These are phyloP conservation scores for Erodium maritimum DNA, from an alignment of 345 rosid genomes.

Conservation along the genomic window DNA sequence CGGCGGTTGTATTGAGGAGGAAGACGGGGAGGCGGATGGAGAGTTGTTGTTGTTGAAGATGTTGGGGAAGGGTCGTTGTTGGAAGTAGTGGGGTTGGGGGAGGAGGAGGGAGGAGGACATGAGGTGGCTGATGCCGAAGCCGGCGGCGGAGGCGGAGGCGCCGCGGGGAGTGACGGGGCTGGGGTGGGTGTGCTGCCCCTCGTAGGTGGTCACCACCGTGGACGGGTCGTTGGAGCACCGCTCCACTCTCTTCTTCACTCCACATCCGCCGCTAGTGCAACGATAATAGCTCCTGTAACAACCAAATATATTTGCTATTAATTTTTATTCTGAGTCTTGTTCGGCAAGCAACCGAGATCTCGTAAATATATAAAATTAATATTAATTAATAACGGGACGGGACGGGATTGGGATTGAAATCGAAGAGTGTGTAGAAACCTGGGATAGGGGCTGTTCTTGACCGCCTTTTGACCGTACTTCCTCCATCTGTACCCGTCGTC, in stretches of 20 bases:
- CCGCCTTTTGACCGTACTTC: slow-evolving; percentile 97
- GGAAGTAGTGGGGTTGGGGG: slow-evolving; percentile 34
- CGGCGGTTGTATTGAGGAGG: too few relatives aligned
- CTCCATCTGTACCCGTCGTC: slow-evolving; percentile 98
- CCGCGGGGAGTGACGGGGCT: slow-evolving; percentile 70
- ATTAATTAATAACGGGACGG: not conserved
- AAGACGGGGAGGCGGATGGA: slow-evolving; percentile 45
- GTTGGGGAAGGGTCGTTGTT: slow-evolving; percentile 1
- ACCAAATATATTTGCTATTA: too few relatives aligned
- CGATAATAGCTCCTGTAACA: slow-evolving; percentile 84
- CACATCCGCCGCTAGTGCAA: slow-evolving; percentile 86
- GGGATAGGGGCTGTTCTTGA: slow-evolving; percentile 92
- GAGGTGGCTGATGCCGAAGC: slow-evolving; percentile 8
- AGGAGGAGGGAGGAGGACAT: slow-evolving; percentile 21
- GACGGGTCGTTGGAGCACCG: slow-evolving; percentile 74
- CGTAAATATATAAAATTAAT: too few relatives aligned
- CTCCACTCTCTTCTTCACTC: slow-evolving; percentile 98
- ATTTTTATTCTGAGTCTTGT: too few relatives aligned
- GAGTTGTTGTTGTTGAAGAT: slow-evolving; percentile 30
- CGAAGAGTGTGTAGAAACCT: slow-evolving; percentile 31
- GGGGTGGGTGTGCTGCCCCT: slow-evolving; percentile 80
- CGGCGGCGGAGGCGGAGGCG: slow-evolving; percentile 27
- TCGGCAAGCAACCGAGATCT: not conserved
- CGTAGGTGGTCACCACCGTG: slow-evolving; percentile 85
- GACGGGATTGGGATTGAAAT: not conserved